These are phyloP conservation scores for Apiosordaria backusii DNA, from an alignment of 495 filamentous ascomycete species.

Conservation along the genomic window DNA sequence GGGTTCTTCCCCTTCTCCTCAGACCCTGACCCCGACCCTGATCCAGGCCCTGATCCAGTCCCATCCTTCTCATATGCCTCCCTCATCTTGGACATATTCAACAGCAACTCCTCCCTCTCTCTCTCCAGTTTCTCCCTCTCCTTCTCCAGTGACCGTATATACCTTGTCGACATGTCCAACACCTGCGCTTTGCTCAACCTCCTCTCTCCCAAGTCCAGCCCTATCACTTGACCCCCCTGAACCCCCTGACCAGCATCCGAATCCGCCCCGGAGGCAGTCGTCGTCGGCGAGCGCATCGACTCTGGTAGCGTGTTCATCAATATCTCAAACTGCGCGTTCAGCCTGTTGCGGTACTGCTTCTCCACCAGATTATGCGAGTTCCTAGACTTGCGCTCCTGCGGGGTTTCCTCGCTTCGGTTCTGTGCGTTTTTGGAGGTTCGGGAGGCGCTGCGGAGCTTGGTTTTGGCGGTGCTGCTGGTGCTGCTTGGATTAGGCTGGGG, in stretches of 20 bases:
- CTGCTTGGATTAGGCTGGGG: background rate
- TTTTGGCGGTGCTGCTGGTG: background rate
- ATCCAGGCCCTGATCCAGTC: background rate
- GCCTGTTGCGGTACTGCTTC: constrained; percentile 48
- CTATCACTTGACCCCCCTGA: background rate
- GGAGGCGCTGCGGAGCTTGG: constrained; percentile 40
- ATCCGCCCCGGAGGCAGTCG: background rate
- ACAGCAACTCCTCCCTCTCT: constrained; percentile 34
- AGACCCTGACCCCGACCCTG: too few species aligned
- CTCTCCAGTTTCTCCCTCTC: constrained; percentile 34
- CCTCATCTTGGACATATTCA: constrained; percentile 30
- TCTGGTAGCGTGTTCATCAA: constrained; percentile 42
- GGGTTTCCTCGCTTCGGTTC: constrained; percentile 32
- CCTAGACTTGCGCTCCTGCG: constrained; percentile 39
- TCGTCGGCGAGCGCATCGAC: constrained; percentile 22
- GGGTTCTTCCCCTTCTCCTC: background rate
- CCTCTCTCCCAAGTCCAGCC: constrained; percentile 33
- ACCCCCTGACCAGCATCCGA: background rate
- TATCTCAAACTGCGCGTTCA: constrained; percentile 46
- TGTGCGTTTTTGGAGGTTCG: constrained; percentile 40
- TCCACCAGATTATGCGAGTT: constrained; percentile 48
- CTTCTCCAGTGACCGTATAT: constrained; percentile 42
- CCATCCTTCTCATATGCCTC: background rate
- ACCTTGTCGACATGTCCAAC: constrained; percentile 41
- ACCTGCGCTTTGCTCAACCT: constrained; percentile 48